Percentiles rank a stretch among this genome's conserved stretches.
Evolutionary conservation across 768 basidiomycete genomes (phyloP).

Genomic region (Podaxis sp.): DNA sequence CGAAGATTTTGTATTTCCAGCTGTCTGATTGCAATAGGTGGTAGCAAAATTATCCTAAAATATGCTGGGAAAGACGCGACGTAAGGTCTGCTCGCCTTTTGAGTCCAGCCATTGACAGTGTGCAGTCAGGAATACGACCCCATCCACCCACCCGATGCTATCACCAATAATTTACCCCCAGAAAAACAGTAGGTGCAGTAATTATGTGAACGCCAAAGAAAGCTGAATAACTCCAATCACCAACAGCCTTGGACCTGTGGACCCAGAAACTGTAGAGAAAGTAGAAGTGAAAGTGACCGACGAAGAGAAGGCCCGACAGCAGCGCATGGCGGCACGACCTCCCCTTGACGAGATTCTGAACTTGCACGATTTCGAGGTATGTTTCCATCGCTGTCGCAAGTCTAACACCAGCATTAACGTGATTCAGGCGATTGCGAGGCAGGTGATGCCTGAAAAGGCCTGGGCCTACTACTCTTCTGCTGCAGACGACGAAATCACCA

Average conservation of each 20-base stretch:
- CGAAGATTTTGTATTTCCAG: background rate
- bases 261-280: conserved; percentile 63
- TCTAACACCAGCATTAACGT: conserved; percentile 1
- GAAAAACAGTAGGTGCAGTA: conserved; percentile 70
- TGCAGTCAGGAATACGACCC: conserved; percentile 77
- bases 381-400: conserved; percentile 8
- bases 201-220: background rate
- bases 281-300: conserved; percentile 63
- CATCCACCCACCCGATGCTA: conserved; percentile 85
- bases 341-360: conserved; percentile 79
- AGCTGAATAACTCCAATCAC: background rate
- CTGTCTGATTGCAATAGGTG: conserved; percentile 43
- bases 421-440: conserved; percentile 72
- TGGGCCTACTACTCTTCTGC: conserved; percentile 99
- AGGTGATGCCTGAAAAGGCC: conserved; percentile 79
- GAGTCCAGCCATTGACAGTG: background rate
- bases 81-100: conserved; percentile 35
- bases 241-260: conserved; percentile 66
- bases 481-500: conserved; percentile 91
- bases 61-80: conserved; percentile 91
- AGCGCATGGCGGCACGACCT: conserved; percentile 62
- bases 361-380: conserved; percentile 92
- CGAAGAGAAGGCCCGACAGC: conserved; percentile 67
- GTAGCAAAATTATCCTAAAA: conserved; percentile 81
- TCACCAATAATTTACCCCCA: conserved; percentile 70